Evolutionary conservation across 768 basidiomycete genomes (phyloP), one percentile per base, ranked within the genome.

Genomic region (Mycena venus): DNA sequence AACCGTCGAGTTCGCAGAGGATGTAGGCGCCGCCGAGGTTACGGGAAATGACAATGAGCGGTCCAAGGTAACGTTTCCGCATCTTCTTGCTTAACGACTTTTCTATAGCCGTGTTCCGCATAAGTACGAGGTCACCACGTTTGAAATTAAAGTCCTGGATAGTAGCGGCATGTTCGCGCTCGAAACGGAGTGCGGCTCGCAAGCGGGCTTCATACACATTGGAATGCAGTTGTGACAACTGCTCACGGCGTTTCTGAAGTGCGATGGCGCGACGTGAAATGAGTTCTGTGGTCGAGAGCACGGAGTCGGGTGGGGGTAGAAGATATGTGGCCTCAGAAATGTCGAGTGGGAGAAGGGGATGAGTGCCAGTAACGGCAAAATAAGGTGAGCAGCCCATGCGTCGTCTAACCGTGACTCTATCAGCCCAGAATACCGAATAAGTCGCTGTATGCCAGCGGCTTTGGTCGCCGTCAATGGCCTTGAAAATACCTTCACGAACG

Each of bases 111-210:
- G n/a, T n/a, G n/a, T n/a, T n/a, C n/a, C n/a, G n/a, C n/a, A n/a
- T n/a, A n/a, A n/a, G n/a, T n/a, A n/a, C n/a, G 84, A 2, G 78
- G 4, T 80, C 79, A n/a, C 85, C 84, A 4, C 63, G 68, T 25
- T 77, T 34, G 71, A 84, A 86, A 23, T 79, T 49, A 56, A 68
- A 81, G 25, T n/a, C n/a, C n/a, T n/a, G n/a, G n/a, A n/a, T n/a
- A n/a, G n/a, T n/a, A n/a, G n/a, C n/a, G n/a, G n/a, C 65, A 47
- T 82, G 79, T 0, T 78, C 64, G 21, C 72, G 38, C 44, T 80
- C 73, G 59, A 79, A 79, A 12, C 61, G 61, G 0, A 23, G 14
- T 3, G 78, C 78, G 10, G 74, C 78, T 31, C 72, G 67, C 25
- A 74, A 12, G 5, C 77, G 49, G 0, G 75, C 76, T 40, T 75